These are phyloP conservation scores for Hamigera avellanea DNA, from an alignment of 495 filamentous ascomycete genomes.

Conservation along the genomic window DNA sequence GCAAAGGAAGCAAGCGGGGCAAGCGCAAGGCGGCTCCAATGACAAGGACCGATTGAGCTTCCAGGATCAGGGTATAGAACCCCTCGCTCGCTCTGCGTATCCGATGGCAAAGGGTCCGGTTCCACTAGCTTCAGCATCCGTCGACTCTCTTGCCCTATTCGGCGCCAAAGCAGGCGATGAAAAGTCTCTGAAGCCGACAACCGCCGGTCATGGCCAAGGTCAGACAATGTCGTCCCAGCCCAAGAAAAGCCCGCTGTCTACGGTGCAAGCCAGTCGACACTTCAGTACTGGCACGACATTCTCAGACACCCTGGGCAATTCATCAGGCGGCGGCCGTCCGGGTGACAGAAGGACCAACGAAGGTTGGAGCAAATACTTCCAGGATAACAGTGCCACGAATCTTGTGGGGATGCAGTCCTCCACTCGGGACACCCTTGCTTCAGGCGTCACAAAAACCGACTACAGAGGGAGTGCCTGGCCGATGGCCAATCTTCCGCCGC, in stretches of 20 bases:
- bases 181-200: slow-evolving; percentile 17
- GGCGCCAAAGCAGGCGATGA: slow-evolving; percentile 28
- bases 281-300: neutral
- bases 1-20: slow-evolving; percentile 36
- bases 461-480: slow-evolving; percentile 31
- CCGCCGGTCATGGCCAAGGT: slow-evolving; percentile 13
- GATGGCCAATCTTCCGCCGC: slow-evolving; percentile 19
- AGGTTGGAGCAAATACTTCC: slow-evolving; percentile 52
- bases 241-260: slow-evolving; percentile 21
- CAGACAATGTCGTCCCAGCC: slow-evolving; percentile 6
- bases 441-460: slow-evolving; percentile 21
- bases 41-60: slow-evolving; percentile 53
- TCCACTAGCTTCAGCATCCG: slow-evolving; percentile 34
- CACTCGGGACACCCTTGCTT: slow-evolving; percentile 16
- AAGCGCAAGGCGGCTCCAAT: slow-evolving; percentile 40
- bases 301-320: neutral
- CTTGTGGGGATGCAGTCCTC: slow-evolving; percentile 15
- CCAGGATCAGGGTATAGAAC: slow-evolving; percentile 47
- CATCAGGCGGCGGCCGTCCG: slow-evolving; percentile 8
- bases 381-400: slow-evolving; percentile 37
- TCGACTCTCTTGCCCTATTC: slow-evolving; percentile 32
- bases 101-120: slow-evolving; percentile 31
- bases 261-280: slow-evolving; percentile 21
- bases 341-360: slow-evolving; percentile 41
- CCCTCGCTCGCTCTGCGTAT: slow-evolving; percentile 31